phyloP scores from a whole-genome alignment of 345 rosid species.

The Syzygium aromaticum region DNA sequence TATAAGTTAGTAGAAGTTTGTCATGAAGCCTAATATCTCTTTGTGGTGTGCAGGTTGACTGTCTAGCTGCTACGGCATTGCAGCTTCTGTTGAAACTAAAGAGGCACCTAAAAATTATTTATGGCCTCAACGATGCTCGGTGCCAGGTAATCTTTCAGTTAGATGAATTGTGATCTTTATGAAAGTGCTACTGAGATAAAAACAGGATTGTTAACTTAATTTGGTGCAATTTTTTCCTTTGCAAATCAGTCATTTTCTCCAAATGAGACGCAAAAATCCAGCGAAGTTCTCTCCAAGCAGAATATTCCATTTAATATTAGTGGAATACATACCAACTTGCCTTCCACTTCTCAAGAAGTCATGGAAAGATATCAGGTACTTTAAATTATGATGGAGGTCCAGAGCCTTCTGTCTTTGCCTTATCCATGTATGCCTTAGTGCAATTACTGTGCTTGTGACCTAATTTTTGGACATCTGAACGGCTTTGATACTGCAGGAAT shows the following conservation, averaged over 20 bases:
- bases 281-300: conserved; percentile 72
- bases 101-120: conserved; percentile 79
- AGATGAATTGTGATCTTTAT: neutral
- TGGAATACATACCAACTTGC: conserved; percentile 39
- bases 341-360: conserved; percentile 60
- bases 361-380: conserved; percentile 76
- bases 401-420: neutral
- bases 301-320: conserved; percentile 58
- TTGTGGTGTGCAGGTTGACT: conserved; percentile 48
- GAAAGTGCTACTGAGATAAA: neutral
- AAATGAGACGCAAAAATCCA: conserved; percentile 67
- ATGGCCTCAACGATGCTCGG: conserved; percentile 80
- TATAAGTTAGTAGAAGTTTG: neutral
- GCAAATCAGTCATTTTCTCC: conserved; percentile 71
- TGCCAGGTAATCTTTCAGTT: conserved; percentile 60
- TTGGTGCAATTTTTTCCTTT: neutral
- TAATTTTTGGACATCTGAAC: neutral
- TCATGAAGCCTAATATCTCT: neutral
- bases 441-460: neutral
- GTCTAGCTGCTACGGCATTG: conserved; percentile 66
- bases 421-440: neutral
- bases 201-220: neutral
- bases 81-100: conserved; percentile 93
- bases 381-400: neutral
- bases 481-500: conserved; percentile 42